phyloP scores from a whole-genome alignment of 495 filamentous ascomycete genomes.

The Penicillium roqueforti region DNA sequence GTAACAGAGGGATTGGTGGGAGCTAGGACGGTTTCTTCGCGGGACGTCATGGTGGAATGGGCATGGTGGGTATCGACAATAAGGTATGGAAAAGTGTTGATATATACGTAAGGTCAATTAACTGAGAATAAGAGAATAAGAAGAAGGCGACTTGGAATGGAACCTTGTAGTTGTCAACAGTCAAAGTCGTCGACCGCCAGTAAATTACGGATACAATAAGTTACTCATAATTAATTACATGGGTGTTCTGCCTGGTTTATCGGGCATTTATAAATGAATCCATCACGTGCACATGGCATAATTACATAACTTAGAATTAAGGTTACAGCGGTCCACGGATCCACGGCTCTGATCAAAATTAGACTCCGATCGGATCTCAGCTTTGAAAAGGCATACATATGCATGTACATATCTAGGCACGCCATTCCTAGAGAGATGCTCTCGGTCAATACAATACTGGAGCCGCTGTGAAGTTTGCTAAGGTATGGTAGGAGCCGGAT shows the following conservation, averaged over 20 bases:
- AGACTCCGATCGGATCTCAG: background rate
- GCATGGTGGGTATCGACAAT: conserved; percentile 25
- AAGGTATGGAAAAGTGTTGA: background rate
- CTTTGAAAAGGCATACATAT: background rate
- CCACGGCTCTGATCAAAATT: background rate
- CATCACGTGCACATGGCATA: background rate
- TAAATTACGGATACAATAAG: conserved; percentile 20
- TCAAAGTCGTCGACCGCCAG: conserved; percentile 12
- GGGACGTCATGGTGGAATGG: conserved; percentile 43
- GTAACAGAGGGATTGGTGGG: conserved; percentile 49
- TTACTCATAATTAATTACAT: conserved; percentile 15
- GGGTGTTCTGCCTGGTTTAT: background rate
- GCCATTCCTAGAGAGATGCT: no score
- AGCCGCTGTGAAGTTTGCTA: no score
- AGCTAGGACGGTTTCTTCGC: conserved; percentile 54
- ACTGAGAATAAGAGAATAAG: background rate
- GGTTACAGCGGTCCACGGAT: background rate
- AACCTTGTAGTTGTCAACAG: conserved; percentile 15
- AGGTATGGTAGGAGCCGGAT: no score
- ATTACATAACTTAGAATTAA: background rate
- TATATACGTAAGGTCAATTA: conserved; percentile 1
- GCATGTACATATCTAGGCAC: no score
- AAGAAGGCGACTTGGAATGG: conserved; percentile 11
- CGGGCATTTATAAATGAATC: background rate
- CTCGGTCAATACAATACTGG: no score